Evolutionary conservation across 164 flowering plant species (phyloP).

Genomic region (Vitis vinifera): DNA sequence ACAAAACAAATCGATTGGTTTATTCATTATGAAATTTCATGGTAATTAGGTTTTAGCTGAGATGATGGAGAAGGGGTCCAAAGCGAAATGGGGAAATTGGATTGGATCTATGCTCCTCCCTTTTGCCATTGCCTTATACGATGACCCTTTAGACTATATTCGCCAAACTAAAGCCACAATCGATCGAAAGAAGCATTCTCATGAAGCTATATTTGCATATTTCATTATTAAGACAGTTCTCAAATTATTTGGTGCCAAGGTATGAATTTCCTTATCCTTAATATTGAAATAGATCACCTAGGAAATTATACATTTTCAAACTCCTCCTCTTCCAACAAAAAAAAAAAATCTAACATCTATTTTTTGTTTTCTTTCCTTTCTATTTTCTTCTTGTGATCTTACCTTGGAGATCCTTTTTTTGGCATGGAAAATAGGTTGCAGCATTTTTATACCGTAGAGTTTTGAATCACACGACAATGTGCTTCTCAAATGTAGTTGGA

Average conservation of each 20-base stretch:
- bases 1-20: too few species aligned
- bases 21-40: too few species aligned
- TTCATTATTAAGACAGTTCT: not conserved
- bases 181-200: constrained; percentile 24
- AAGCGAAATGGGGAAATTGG: constrained; percentile 27
- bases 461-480: constrained; percentile 40
- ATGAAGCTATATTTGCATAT: constrained; percentile 26
- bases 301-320: too few species aligned
- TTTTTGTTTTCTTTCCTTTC: too few species aligned
- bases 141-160: constrained; percentile 32
- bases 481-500: constrained; percentile 65
- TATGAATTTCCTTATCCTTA: constrained; percentile 2
- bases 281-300: too few species aligned
- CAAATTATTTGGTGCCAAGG: constrained; percentile 34
- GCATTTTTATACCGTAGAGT: constrained; percentile 27
- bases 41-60: constrained; percentile 25
- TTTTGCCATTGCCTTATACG: constrained; percentile 18
- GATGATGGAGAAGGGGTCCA: constrained; percentile 24
- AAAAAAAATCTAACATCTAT: too few species aligned
- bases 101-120: constrained; percentile 35
- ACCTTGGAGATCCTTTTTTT: too few species aligned
- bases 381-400: too few species aligned
- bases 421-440: constrained; percentile 20
- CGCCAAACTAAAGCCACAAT: constrained; percentile 1
- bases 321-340: too few species aligned